A percentile compares a stretch with the other conserved stretches of the same genome.
Evolutionary conservation across 495 filamentous ascomycete genomes (phyloP).

Genomic region (Oidiodendron maius): DNA sequence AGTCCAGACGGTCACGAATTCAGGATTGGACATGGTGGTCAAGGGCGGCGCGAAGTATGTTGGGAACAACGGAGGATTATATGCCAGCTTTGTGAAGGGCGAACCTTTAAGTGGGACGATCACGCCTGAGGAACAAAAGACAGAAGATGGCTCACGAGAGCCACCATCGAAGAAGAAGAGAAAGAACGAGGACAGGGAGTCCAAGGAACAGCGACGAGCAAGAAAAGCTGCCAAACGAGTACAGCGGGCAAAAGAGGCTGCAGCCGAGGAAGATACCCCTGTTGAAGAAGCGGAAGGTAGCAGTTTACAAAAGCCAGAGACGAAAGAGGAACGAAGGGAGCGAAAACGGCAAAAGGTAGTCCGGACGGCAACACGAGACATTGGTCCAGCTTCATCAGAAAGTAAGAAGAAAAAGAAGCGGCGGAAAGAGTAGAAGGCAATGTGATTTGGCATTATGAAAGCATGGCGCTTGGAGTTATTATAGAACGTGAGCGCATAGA

Average conservation of each 20-base stretch:
- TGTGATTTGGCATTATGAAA: slow-evolving; percentile 16
- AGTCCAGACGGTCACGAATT: slow-evolving; percentile 40
- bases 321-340: slow-evolving; percentile 31
- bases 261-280: slow-evolving; percentile 17
- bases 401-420: slow-evolving; percentile 20
- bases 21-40: slow-evolving; percentile 45
- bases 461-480: not conserved
- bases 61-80: slow-evolving; percentile 59
- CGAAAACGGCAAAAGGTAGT: slow-evolving; percentile 28
- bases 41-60: slow-evolving; percentile 33
- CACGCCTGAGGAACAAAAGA: slow-evolving; percentile 24
- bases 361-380: slow-evolving; percentile 30
- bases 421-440: slow-evolving; percentile 13
- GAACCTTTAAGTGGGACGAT: slow-evolving; percentile 66
- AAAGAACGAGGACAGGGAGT: slow-evolving; percentile 26
- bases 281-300: slow-evolving; percentile 5
- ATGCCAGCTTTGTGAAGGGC: slow-evolving; percentile 75
- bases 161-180: slow-evolving; percentile 18
- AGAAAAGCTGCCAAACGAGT: slow-evolving; percentile 34
- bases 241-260: slow-evolving; percentile 19
- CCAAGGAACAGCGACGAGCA: slow-evolving; percentile 29
- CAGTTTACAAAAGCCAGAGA: slow-evolving; percentile 19
- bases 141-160: not conserved
- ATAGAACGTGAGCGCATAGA: not conserved
- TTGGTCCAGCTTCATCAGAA: slow-evolving; percentile 17